These are phyloP conservation scores for Ophiostoma himal-ulmi DNA, from an alignment of 2,329 filamentous ascomycete genomes.

Conservation along the genomic window DNA sequence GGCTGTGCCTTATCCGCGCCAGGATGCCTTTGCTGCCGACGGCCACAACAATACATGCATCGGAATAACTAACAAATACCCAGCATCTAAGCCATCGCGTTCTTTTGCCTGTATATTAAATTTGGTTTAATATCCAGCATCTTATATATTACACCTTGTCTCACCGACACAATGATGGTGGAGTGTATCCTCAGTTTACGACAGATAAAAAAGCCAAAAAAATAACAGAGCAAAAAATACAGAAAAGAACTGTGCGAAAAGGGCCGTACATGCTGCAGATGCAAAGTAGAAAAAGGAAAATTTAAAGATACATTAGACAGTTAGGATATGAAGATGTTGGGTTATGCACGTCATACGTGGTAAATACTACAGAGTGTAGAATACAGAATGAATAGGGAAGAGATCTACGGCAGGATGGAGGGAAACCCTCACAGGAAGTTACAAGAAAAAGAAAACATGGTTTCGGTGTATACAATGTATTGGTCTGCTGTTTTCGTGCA, in stretches of 20 bases:
- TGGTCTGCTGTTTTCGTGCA: not conserved
- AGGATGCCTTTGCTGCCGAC: not conserved
- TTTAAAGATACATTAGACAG: not conserved
- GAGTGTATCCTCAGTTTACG: not conserved
- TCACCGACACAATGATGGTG: not conserved
- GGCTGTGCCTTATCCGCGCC: not conserved
- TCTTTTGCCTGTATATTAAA: not conserved
- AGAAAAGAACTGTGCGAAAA: not conserved
- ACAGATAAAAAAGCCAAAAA: not conserved
- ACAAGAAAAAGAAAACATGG: not conserved
- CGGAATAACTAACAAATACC: not conserved
- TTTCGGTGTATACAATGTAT: not conserved
- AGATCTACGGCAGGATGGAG: not conserved
- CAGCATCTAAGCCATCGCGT: not conserved
- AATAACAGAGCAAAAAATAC: not conserved
- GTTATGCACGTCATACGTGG: not conserved
- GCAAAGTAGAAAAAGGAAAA: not conserved
- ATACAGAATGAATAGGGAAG: not conserved
- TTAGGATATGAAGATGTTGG: not conserved
- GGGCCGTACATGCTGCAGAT: constrained; percentile 5
- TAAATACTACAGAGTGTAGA: not conserved
- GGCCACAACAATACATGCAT: not conserved
- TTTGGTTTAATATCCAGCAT: not conserved
- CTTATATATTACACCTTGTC: constrained; percentile 2
- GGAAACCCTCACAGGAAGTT: not conserved